These are phyloP conservation scores for Xerocomus potaroensis DNA, from an alignment of 768 basidiomycete genomes.

Conservation along the genomic window DNA sequence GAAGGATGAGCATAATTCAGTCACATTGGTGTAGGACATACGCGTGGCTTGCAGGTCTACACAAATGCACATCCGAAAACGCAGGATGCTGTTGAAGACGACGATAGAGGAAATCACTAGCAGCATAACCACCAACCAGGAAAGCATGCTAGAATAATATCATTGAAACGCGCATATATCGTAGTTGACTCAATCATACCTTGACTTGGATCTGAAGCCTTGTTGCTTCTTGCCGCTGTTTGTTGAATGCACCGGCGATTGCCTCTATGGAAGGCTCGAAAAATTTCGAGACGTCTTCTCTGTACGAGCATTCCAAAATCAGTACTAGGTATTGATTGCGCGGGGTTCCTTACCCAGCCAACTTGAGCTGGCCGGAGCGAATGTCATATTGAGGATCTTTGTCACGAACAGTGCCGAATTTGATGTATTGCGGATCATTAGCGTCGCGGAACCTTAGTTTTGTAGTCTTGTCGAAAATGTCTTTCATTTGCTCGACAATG, in stretches of 20 bases:
- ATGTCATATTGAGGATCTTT: slow-evolving; percentile 34
- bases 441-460: slow-evolving; percentile 39
- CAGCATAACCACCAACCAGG: slow-evolving; percentile 50
- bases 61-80: slow-evolving; percentile 36
- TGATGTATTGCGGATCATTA: slow-evolving; percentile 33
- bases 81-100: slow-evolving; percentile 36
- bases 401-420: slow-evolving; percentile 34
- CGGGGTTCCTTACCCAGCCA: slow-evolving; percentile 31
- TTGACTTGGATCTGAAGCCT: slow-evolving; percentile 24
- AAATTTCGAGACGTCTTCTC: slow-evolving; percentile 34
- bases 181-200: not conserved
- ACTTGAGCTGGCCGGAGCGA: slow-evolving; percentile 34
- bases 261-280: slow-evolving; percentile 42
- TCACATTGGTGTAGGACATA: slow-evolving; percentile 21
- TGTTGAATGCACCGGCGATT: slow-evolving; percentile 32
- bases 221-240: slow-evolving; percentile 22
- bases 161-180: not conserved
- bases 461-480: slow-evolving; percentile 33
- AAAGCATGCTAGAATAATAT: slow-evolving; percentile 31
- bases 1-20: not conserved
- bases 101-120: slow-evolving; percentile 43
- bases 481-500: slow-evolving; percentile 30
- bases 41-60: slow-evolving; percentile 48
- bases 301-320: slow-evolving; percentile 5
- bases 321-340: not conserved